Evolutionary conservation across 805 yeast species (phyloP).

Genomic region (Priceomyces haplophilus): DNA sequence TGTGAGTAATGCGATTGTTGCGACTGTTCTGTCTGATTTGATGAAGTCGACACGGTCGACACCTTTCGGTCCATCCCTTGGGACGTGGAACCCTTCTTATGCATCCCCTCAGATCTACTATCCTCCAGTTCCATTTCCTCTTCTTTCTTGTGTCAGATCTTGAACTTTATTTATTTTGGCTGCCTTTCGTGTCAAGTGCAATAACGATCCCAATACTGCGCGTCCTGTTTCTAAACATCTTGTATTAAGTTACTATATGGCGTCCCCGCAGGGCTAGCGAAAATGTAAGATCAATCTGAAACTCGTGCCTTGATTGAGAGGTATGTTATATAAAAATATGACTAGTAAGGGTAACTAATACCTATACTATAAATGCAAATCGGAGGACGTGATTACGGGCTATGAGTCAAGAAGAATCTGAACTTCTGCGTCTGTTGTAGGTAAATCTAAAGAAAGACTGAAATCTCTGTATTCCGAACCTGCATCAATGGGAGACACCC

Average conservation of each 20-base stretch:
- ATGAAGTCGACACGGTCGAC: constrained; percentile 26
- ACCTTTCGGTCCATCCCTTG: constrained; percentile 29
- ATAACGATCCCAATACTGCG: constrained; percentile 1
- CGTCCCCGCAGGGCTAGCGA: not conserved
- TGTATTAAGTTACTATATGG: not conserved
- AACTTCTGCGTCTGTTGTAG: constrained; percentile 10
- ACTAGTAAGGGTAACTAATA: not conserved
- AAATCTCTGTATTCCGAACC: constrained; percentile 2
- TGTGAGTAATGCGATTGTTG: constrained; percentile 15
- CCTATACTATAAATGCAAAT: not conserved
- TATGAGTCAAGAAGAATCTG: constrained; percentile 8
- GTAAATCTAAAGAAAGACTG: constrained; percentile 3
- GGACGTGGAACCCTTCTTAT: not conserved
- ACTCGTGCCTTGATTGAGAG: not conserved
- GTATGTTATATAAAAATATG: not conserved
- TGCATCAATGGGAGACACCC: not conserved
- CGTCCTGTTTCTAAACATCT: not conserved
- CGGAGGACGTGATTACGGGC: not conserved
- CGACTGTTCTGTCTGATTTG: constrained; percentile 22
- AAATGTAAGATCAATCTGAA: not conserved
- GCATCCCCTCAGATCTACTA: not conserved
- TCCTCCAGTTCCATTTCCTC: constrained; percentile 1
- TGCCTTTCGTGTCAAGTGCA: not conserved
- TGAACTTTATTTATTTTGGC: not conserved
- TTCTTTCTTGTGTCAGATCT: not conserved